Base-by-base conservation (phyloP, 2,329 filamentous ascomycete species). In the Pezicula radicicola region DNA sequence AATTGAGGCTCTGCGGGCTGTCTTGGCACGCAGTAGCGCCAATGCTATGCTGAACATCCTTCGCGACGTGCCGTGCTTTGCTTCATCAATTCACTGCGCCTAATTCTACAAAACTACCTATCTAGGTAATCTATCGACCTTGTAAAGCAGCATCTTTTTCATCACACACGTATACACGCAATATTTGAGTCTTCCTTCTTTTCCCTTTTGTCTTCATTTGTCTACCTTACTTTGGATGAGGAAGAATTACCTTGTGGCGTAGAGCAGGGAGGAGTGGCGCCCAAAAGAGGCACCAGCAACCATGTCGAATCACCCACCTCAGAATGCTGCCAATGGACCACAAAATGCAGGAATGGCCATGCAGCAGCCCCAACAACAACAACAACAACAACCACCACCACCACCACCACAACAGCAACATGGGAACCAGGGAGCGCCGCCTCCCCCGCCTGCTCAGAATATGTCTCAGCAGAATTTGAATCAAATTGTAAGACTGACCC, bases 381-480 rank as follows among this genome's bases (percentile, higher is more conserved):
- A 19, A 19, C 19, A 19, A 19, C 19, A 19, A 19, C 19, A 19
- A 19, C 19, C 19, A 19, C 19, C 2, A 19, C 19, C 19, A 19
- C 19, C 19, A 19, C 75, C 54, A 70, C 77, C 54, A 70, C 78
- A 78, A 68, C 68, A 73, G 51, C 73, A 75, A 55, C 75, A 76
- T 55, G 73, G 73, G 50, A 68, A 71, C 51, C 69, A 73, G 58
- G 58, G 73, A 16, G 19, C 42, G 71, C 75, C 42, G 71, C 75
- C 54, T 70, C 77, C 54, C 70, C 78, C 54, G 69, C 75, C 56
- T 64, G 70, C 53, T 55, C 70, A 61, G 69, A 76, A 52, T 66
- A 85, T 91, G 72, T 91, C 88, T 2, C 91, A 93, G 57, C 90
- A 95, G 64, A 96, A 97, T 66, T 72, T 97, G 1, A 97, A 97